phyloP scores from a whole-genome alignment of 139 green algal genomes.

The Pleodorina starrii region DNA sequence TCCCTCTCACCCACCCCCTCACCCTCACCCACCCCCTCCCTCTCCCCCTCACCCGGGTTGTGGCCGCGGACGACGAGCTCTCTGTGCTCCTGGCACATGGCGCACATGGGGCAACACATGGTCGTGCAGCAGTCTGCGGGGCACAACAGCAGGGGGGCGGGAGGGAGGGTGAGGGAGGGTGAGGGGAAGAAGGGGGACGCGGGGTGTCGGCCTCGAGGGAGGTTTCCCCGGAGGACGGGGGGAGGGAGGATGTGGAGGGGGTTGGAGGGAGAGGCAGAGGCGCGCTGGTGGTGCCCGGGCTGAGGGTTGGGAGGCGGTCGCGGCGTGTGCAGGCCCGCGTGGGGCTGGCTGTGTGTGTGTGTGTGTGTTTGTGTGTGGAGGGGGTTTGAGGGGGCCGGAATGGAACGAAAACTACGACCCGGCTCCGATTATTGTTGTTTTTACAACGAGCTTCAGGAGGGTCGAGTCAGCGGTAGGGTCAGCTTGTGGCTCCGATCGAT shows the following conservation, averaged over 20 bases:
- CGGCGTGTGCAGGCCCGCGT: too few species aligned
- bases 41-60: background rate
- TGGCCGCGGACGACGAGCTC: slow-evolving; percentile 19
- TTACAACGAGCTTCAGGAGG: too few species aligned
- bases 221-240: background rate
- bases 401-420: too few species aligned
- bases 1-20: background rate
- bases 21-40: background rate
- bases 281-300: background rate
- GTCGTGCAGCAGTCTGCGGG: slow-evolving; percentile 2
- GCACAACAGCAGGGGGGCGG: too few species aligned
- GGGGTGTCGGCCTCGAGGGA: too few species aligned
- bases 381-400: too few species aligned
- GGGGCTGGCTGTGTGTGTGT: too few species aligned
- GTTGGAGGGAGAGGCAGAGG: background rate
- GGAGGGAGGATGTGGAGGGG: background rate
- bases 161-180: background rate
- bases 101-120: slow-evolving; percentile 6
- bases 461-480: background rate
- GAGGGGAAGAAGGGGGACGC: background rate
- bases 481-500: background rate
- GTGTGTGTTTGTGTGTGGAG: background rate
- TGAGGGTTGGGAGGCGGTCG: background rate
- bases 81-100: slow-evolving; percentile 39
- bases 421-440: too few species aligned